phyloP scores from a whole-genome alignment of 2,329 filamentous ascomycete genomes.

The Penicillium vulpinum region DNA sequence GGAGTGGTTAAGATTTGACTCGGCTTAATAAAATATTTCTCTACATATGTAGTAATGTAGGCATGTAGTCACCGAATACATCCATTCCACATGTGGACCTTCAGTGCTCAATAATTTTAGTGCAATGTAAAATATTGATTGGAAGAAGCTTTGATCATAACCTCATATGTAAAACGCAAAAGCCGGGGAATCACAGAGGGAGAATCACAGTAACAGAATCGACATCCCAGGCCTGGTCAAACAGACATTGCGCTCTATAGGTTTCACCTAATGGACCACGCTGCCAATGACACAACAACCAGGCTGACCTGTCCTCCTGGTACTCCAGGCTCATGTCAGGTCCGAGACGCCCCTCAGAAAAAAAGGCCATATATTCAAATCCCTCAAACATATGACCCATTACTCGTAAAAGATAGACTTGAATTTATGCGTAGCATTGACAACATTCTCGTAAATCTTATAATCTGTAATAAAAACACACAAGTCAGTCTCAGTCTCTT shows the following conservation, averaged over 20 bases:
- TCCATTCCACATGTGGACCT: not conserved
- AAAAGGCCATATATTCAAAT: not conserved
- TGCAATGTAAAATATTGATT: not conserved
- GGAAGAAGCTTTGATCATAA: constrained; percentile 4
- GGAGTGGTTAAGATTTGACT: no score
- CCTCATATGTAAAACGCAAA: constrained; percentile 9
- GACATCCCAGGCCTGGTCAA: not conserved
- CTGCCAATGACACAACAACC: not conserved
- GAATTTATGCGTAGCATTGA: constrained; percentile 80
- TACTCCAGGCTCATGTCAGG: not conserved
- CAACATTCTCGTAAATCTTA: constrained; percentile 71
- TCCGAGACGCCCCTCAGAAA: not conserved
- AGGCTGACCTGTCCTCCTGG: not conserved
- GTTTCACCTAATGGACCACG: not conserved
- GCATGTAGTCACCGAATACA: not conserved
- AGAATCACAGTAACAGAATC: not conserved
- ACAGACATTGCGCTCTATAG: not conserved
- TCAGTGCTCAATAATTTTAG: not conserved
- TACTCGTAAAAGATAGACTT: constrained; percentile 72
- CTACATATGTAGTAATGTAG: no score
- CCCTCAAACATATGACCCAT: not conserved
- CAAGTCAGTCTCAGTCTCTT: not conserved
- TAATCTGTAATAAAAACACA: constrained; percentile 59
- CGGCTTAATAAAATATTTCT: no score
- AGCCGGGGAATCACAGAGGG: constrained; percentile 4